Base-by-base conservation (phyloP, 1,284 basidiomycete species). In the Puccinia hordei region DNA sequence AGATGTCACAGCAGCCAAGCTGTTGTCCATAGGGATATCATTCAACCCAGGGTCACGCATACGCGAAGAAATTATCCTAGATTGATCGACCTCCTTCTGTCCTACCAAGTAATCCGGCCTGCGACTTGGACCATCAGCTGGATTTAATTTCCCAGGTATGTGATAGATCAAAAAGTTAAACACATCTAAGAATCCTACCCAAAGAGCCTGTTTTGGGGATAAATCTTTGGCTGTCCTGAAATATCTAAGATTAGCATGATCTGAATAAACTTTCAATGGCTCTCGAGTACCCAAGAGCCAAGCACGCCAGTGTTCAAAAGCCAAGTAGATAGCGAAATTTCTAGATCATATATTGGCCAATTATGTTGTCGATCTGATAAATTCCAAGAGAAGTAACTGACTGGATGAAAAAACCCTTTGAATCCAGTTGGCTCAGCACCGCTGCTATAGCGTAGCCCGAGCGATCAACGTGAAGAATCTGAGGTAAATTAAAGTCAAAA, bases 341-440 rank as follows among this genome's bases (percentile, higher is more conserved):
- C 59, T 27, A 63, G 30, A 63, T 63, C 59, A 63, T 63, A 33
- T n/a, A 22, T n/a, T 12, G 19, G 59, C 59, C 59, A 63, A n/a
- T 77, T 8, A 57, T 59, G 27, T 38, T 81, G 66, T 10, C 46
- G 49, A 76, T 78, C 44, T 35, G 81, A 10, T 17, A 81, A 46
- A 38, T 81, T 81, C 38, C 61, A 27, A 6, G 80, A 81, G 38
- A n/a, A 41, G 22, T 51, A 51, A 51, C 12, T 13, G 22, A 51
- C 49, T 51, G 49, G 49, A 22, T 51, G 49, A 22, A 51, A 22
- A 12, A 13, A 13, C 49, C 49, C 22, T 12, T 12, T 13, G 13
- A 13, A 13, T 51, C 49, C 22, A 22, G 49, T 51, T n/a, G n/a
- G n/a, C n/a, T n/a, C n/a, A n/a, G n/a, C n/a, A n/a, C n/a, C n/a